phyloP scores from a whole-genome alignment of 495 filamentous ascomycete species.

The Daldinia loculata region DNA sequence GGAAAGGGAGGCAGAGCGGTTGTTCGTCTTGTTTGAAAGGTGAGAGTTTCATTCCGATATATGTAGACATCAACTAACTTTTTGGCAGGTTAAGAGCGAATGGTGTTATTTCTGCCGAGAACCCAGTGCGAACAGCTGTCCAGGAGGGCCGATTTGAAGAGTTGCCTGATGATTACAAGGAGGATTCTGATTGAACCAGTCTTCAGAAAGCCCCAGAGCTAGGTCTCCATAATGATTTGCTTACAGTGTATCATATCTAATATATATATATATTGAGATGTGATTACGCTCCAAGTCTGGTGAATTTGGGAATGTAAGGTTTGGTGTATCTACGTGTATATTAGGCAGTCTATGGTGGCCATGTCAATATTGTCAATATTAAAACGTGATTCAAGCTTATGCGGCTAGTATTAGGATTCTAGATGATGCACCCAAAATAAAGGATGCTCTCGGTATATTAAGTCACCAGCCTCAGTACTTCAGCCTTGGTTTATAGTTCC shows the following conservation, averaged over 20 bases:
- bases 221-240: neutral
- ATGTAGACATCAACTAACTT: slow-evolving; percentile 5
- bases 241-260: neutral
- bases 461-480: too few relatives aligned
- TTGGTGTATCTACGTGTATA: neutral
- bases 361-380: too few relatives aligned
- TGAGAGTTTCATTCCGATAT: slow-evolving; percentile 43
- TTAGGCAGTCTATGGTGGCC: too few relatives aligned
- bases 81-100: slow-evolving; percentile 76
- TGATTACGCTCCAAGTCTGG: neutral
- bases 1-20: slow-evolving; percentile 87
- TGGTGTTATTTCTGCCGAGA: slow-evolving; percentile 83
- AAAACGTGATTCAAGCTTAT: too few relatives aligned
- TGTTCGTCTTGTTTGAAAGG: slow-evolving; percentile 97
- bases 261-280: neutral
- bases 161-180: slow-evolving; percentile 55
- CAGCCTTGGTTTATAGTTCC: too few relatives aligned
- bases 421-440: too few relatives aligned
- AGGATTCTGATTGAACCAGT: slow-evolving; percentile 49
- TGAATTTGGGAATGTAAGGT: neutral
- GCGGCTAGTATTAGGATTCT: too few relatives aligned
- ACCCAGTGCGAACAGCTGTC: slow-evolving; percentile 80
- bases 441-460: too few relatives aligned
- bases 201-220: neutral
- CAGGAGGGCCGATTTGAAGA: slow-evolving; percentile 85